Evolutionary conservation across 139 green algal genomes (phyloP).

Genomic region (Desmodesmus armatus): DNA sequence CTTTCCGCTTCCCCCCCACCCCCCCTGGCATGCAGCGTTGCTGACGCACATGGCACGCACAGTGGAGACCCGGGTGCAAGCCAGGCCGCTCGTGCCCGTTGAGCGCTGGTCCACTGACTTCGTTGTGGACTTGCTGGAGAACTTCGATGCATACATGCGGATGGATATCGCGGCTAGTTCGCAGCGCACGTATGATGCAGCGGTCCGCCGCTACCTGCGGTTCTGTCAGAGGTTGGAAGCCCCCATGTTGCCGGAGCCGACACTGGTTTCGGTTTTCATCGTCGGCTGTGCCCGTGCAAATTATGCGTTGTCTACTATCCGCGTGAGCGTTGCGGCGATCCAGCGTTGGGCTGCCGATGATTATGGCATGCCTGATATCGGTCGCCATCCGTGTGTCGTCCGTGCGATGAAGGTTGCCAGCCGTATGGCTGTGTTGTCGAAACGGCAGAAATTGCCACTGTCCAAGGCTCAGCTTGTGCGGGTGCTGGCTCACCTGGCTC

Average conservation of each 20-base stretch:
- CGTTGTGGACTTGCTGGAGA: not conserved
- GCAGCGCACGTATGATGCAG: not conserved
- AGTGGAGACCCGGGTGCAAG: not conserved
- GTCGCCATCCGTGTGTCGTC: not conserved
- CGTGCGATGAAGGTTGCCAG: too few species aligned
- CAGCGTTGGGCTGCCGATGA: conserved; percentile 5
- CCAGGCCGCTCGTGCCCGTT: not conserved
- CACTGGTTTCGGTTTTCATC: not conserved
- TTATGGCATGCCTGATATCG: not conserved
- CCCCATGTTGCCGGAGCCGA: not conserved
- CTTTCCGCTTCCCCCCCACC: not conserved
- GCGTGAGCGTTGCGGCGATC: not conserved
- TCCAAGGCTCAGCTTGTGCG: not conserved
- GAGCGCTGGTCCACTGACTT: too few species aligned
- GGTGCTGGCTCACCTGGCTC: not conserved
- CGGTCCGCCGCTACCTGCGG: not conserved
- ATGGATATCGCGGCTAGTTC: not conserved
- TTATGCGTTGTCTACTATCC: conserved; percentile 8
- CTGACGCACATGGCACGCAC: not conserved
- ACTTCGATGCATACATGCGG: not conserved
- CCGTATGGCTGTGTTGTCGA: not conserved
- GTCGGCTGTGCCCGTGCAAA: not conserved
- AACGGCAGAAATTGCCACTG: conserved; percentile 22
- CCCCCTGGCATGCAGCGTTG: not conserved
- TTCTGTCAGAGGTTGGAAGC: not conserved